A percentile compares a stretch with the other conserved stretches of the same genome.
Evolutionary conservation across 2,329 filamentous ascomycete species (phyloP).

Genomic region (Rhynchosporium graminicola): DNA sequence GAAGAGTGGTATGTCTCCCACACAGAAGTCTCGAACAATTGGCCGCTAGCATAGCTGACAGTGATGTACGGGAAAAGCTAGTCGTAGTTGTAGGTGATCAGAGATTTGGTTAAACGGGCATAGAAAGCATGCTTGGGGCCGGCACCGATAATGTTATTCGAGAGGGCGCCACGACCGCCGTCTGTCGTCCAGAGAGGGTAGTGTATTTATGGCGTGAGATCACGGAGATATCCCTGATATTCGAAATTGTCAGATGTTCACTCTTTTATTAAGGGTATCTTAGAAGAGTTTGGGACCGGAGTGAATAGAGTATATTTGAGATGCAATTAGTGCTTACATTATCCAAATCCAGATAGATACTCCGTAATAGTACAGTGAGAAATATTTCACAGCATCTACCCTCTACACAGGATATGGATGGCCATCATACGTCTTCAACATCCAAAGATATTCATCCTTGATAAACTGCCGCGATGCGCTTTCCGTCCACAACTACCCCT

Average conservation of each 20-base stretch:
- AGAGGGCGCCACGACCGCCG: conserved; percentile 37
- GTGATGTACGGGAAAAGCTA: conserved; percentile 73
- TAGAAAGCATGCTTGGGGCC: conserved; percentile 71
- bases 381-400: conserved; percentile 73
- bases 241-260: background rate
- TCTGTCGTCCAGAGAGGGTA: conserved; percentile 69
- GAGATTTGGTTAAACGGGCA: conserved; percentile 62
- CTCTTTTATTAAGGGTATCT: no score
- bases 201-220: conserved; percentile 63
- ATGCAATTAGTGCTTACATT: background rate
- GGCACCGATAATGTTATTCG: conserved; percentile 70
- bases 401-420: conserved; percentile 73
- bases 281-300: background rate
- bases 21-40: conserved; percentile 68
- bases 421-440: conserved; percentile 66
- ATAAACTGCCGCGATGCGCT: conserved; percentile 57
- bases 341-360: conserved; percentile 42
- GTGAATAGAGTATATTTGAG: no score
- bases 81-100: conserved; percentile 64
- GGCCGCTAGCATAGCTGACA: conserved; percentile 73
- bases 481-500: background rate
- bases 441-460: conserved; percentile 69
- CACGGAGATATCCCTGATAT: conserved; percentile 63
- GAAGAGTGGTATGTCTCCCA: conserved; percentile 61
- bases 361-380: conserved; percentile 70